Base-by-base conservation (phyloP, 352 stramenopile genomes). In the Phytophthora pini region DNA sequence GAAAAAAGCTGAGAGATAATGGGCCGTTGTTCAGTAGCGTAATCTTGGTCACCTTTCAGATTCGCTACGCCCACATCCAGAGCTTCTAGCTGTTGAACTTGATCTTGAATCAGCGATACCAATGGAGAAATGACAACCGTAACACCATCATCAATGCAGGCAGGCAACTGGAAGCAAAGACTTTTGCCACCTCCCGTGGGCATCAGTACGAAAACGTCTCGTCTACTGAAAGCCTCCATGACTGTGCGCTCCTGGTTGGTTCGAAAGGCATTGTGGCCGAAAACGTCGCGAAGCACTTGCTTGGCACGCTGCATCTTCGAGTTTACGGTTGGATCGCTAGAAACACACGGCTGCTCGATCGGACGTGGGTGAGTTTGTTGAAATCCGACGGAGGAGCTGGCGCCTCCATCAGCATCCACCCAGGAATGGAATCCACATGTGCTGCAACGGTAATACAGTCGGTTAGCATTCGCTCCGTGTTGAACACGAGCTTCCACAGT, bases 161-260 rank as follows among this genome's bases (percentile, higher is more conserved):
- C 93, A 40, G 93, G 93, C 11, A 98, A 77, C 61, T 99, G 98
- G 70, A 99, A 99, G 69, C 97, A 99, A 2, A 99, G 74, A 51
- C 87, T 98, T 74, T 99, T 99, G 15, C 98, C 98, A 45, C 98
- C 98, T 38, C 98, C 98, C 12, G 98, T 99, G 9, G 97, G 98
- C 97, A 99, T 99, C 9, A 99, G 78, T 10, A 99, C 96, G 68
- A 99, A 99, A 17, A 99, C 94, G 76, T 99, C 98, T 17, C 84
- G 77, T 9, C 92, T 81, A 47, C 78, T 70, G 65, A 99, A 93
- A 24, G 95, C 86, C 51, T 95, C 86, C 78, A 97, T 82, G 47
- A 99, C 93, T 46, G 99, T 90, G 31, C 97, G 82, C 51, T 98
- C 82, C 83, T 99, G 98, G 50, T 97, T 97, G 11, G 86, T 80